A percentile compares a stretch with the other conserved stretches of the same genome.
phyloP scores from a whole-genome alignment of 257 asterid species.

The Linaria vulgaris region DNA sequence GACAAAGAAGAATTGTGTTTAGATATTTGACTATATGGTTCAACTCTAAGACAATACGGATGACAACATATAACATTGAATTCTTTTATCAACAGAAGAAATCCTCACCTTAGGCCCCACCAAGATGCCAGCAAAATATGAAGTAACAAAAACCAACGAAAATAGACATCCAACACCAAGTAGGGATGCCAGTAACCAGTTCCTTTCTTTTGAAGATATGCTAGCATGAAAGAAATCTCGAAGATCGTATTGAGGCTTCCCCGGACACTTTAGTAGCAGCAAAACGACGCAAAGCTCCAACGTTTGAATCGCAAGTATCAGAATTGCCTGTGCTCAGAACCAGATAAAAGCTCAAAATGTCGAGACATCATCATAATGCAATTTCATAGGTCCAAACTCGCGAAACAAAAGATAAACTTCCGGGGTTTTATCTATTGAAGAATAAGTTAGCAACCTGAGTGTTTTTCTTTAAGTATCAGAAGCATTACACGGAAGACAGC shows the following conservation, averaged over 20 bases:
- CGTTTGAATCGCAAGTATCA: constrained; percentile 52
- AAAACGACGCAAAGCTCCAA: constrained; percentile 59
- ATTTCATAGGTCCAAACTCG: constrained; percentile 5
- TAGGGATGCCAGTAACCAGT: constrained; percentile 57
- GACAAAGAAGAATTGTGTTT: not conserved
- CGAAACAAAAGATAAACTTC: not conserved
- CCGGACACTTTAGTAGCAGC: constrained; percentile 50
- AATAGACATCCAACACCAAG: constrained; percentile 61
- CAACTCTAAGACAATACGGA: not conserved
- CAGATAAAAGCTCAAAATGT: constrained; percentile 14
- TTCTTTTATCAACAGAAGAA: not conserved
- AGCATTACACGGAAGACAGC: not conserved
- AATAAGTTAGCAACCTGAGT: not conserved
- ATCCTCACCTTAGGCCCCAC: constrained; percentile 53
- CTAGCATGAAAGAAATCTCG: constrained; percentile 47
- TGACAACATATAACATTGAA: not conserved
- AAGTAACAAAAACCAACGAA: constrained; percentile 52
- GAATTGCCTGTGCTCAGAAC: constrained; percentile 46
- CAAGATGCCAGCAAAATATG: constrained; percentile 46
- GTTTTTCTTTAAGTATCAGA: not conserved
- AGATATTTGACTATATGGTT: not conserved
- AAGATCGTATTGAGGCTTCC: constrained; percentile 54
- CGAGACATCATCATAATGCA: not conserved
- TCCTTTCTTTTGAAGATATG: constrained; percentile 43
- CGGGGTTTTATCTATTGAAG: not conserved